Evolutionary conservation across 768 basidiomycete genomes (phyloP), one percentile per base, ranked within the genome.

Genomic region (Naematelia aurantialba): DNA sequence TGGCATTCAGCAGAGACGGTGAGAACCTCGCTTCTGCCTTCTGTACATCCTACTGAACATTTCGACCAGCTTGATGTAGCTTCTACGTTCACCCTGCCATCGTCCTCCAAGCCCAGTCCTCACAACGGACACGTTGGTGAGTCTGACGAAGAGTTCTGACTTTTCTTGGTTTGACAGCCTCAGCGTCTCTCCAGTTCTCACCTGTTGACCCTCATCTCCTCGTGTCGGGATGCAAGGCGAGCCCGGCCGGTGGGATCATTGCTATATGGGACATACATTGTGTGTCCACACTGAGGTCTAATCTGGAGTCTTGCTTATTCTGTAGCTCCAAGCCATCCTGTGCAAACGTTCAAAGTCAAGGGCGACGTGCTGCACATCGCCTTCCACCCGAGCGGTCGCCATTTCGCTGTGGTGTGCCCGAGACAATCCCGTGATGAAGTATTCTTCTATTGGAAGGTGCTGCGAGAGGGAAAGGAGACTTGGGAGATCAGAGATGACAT

Each of bases 401-500:
- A 73, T 17, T 73, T 73, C 45, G 66, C 71, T 1, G 71, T 69
- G 10, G 68, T 70, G 13, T 69, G 68, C 27, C 68, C 68, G 3
- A 52, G 60, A 54, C 29, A 30, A 26, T 47, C 34, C 5, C 53
- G 61, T n/a, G 71, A 73, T 39, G 71, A 73, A 58, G 71, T 68
- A n/a, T 66, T 60, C 52, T 73, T 73, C 61, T 73, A 57, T 54
- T 59, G 60, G 31, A 52, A 50, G 42, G 56, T 52, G 1, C n/a
- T 21, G 5, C 29, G 55, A 12, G 68, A 61, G 3, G 62, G 60
- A 1, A 67, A 64, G 31, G 60, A 61, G 29, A 55, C 60, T 29
- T 76, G 69, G 63, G 61, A 51, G 31, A 62, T 45, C 29, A 52
- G 69, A 52, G 62, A 68, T 10, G 71, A 73, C 61, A 51, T 70